These are phyloP conservation scores for Monilinia laxa DNA, from an alignment of 2,329 filamentous ascomycete genomes.

Conservation along the genomic window DNA sequence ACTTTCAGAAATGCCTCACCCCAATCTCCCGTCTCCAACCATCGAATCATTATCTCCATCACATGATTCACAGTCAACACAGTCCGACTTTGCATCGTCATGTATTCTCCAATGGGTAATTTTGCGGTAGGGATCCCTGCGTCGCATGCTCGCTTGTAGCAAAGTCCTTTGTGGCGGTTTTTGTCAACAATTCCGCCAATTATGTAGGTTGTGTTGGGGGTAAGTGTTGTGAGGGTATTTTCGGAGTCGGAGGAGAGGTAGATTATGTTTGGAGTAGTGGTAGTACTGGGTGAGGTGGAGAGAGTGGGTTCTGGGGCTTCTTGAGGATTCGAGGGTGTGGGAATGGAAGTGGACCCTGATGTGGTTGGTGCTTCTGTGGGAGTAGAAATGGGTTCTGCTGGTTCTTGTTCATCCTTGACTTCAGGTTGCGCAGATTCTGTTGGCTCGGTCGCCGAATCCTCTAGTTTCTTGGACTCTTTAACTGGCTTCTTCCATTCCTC, in stretches of 20 bases:
- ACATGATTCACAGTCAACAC: constrained; percentile 95
- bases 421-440: neutral
- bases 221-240: constrained; percentile 76
- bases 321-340: neutral
- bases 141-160: constrained; percentile 76
- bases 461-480: neutral
- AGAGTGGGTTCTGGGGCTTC: constrained; percentile 43
- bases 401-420: neutral
- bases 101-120: constrained; percentile 90
- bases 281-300: constrained; percentile 80
- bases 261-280: constrained; percentile 60
- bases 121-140: constrained; percentile 82
- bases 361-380: neutral
- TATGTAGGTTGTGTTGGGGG: constrained; percentile 87
- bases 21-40: constrained; percentile 91
- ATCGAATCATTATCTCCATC: constrained; percentile 91
- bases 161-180: constrained; percentile 93
- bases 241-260: constrained; percentile 94
- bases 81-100: constrained; percentile 83
- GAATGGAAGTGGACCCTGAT: neutral
- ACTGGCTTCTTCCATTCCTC: constrained; percentile 13
- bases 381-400: neutral
- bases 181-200: constrained; percentile 94
- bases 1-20: constrained; percentile 82
- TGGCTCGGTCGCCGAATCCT: neutral